Conservation (phyloP, 139 green algal genomes). For the Raphidocelis subcapitata region DNA sequence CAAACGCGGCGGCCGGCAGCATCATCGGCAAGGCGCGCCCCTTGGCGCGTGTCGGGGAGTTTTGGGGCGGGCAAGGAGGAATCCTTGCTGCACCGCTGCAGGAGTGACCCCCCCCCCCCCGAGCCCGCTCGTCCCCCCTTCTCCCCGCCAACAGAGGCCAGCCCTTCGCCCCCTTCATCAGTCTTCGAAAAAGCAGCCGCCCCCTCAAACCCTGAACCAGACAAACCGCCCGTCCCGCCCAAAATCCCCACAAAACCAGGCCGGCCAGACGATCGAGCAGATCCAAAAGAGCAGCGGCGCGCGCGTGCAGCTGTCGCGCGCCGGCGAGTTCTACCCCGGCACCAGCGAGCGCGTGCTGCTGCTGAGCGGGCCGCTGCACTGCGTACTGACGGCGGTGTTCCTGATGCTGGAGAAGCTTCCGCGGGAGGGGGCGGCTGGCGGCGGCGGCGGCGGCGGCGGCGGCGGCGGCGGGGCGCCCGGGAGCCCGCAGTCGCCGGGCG, state of each 20-base stretch:
- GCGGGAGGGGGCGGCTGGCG: constrained; percentile 9
- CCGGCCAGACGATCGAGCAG: constrained; percentile 62
- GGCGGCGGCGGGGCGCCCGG: background rate
- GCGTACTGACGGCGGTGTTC: constrained; percentile 65
- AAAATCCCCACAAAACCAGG: constrained; percentile 14
- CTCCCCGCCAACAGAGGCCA: too few relatives aligned
- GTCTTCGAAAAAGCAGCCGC: background rate
- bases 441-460: background rate
- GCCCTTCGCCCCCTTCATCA: background rate
- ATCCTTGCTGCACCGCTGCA: background rate
- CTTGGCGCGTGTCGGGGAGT: too few relatives aligned
- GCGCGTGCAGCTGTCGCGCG: constrained; percentile 59
- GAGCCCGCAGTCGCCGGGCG: background rate
- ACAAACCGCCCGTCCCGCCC: background rate
- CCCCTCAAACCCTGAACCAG: background rate
- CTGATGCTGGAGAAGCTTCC: constrained; percentile 69
- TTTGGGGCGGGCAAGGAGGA: background rate
- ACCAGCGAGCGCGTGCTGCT: constrained; percentile 93
- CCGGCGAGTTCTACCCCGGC: constrained; percentile 74
- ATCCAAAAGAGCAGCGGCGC: constrained; percentile 60
- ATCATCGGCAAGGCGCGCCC: constrained; percentile 62
- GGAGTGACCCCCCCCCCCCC: background rate
- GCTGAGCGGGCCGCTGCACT: constrained; percentile 57
- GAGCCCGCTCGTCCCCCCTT: background rate
- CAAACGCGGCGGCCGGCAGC: constrained; percentile 60